Evolutionary conservation across 2,329 filamentous ascomycete genomes (phyloP).

Genomic region (Talaromyces atroroseus): DNA sequence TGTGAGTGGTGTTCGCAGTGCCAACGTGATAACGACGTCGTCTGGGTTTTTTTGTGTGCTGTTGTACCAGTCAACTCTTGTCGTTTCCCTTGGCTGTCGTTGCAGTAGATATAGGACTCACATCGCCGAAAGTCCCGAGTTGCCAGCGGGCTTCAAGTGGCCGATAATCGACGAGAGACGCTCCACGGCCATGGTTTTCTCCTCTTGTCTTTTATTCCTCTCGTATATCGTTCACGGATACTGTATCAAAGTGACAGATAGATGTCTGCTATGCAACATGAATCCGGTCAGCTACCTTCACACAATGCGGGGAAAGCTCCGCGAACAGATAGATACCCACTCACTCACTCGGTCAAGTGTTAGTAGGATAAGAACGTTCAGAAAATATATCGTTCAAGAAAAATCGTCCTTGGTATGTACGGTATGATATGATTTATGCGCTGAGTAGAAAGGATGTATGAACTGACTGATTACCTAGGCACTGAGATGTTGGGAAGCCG

Average conservation of each 20-base stretch:
- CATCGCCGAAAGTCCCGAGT: slow-evolving; percentile 69
- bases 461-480: too few relatives aligned
- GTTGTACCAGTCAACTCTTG: neutral
- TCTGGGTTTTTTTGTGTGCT: slow-evolving; percentile 91
- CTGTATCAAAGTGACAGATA: neutral
- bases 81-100: too few relatives aligned
- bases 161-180: slow-evolving; percentile 81
- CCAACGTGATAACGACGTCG: slow-evolving; percentile 93
- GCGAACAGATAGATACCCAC: neutral
- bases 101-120: slow-evolving; percentile 44
- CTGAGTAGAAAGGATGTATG: too few relatives aligned
- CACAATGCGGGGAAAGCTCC: neutral
- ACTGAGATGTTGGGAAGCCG: too few relatives aligned
- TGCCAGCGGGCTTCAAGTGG: slow-evolving; percentile 65
- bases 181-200: slow-evolving; percentile 75
- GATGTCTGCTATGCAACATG: neutral
- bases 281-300: neutral
- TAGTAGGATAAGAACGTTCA: too few relatives aligned
- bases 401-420: too few relatives aligned
- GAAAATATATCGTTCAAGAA: too few relatives aligned
- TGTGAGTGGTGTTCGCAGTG: slow-evolving; percentile 78
- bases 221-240: too few relatives aligned
- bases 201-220: too few relatives aligned
- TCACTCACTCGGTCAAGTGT: too few relatives aligned
- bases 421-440: too few relatives aligned